phyloP scores from a whole-genome alignment of 768 basidiomycete genomes.

The Tulasnella sp. region DNA sequence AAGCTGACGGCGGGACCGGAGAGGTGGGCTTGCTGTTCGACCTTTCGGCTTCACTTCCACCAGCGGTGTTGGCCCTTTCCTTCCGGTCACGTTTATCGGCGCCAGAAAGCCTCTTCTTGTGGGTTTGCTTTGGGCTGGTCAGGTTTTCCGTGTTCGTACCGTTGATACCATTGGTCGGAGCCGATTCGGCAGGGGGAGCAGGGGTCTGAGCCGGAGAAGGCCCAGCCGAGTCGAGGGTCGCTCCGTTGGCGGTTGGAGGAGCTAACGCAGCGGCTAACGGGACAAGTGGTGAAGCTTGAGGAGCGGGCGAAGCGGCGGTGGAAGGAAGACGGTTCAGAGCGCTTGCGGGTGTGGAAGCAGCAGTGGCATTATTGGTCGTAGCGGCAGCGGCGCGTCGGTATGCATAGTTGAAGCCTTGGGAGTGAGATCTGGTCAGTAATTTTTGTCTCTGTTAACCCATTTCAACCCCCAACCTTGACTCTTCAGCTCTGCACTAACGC shows the following conservation, averaged over 20 bases:
- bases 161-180: constrained; percentile 33
- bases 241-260: background rate
- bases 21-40: constrained; percentile 36
- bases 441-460: too few species aligned
- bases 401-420: constrained; percentile 88
- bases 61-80: constrained; percentile 47
- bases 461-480: constrained; percentile 64
- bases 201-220: constrained; percentile 39
- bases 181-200: constrained; percentile 41
- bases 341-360: constrained; percentile 43
- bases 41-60: constrained; percentile 39
- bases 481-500: constrained; percentile 87
- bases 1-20: constrained; percentile 25
- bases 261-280: background rate
- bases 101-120: constrained; percentile 41
- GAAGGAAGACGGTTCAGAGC: constrained; percentile 40
- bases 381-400: constrained; percentile 56
- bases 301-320: constrained; percentile 26
- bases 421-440: background rate
- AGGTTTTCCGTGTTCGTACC: constrained; percentile 38
- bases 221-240: background rate
- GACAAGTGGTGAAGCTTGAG: background rate
- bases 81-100: constrained; percentile 49
- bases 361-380: background rate
- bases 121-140: constrained; percentile 37